Conservation (phyloP, 495 filamentous ascomycete genomes). For the Penicillium turbatum region DNA sequence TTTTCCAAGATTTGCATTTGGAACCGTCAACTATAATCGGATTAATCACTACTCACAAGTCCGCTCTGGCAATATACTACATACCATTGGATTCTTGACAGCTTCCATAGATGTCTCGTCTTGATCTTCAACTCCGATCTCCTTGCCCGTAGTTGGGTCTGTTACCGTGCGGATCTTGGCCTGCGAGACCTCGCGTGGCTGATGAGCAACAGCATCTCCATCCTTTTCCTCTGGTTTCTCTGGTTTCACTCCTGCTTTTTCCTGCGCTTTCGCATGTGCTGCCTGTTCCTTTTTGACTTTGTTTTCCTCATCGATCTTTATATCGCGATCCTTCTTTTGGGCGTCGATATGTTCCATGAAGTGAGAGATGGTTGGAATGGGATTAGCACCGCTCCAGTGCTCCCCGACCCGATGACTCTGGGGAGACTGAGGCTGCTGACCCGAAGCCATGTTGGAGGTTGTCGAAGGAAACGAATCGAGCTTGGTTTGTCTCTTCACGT, state of each 20-base stretch:
- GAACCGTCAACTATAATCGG: conserved; percentile 63
- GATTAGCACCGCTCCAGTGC: conserved; percentile 54
- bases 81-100: conserved; percentile 64
- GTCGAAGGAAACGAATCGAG: not conserved
- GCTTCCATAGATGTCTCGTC: conserved; percentile 63
- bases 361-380: conserved; percentile 79
- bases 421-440: conserved; percentile 18
- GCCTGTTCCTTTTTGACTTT: conserved; percentile 31
- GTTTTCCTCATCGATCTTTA: conserved; percentile 54
- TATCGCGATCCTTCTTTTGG: conserved; percentile 73
- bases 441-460: conserved; percentile 20
- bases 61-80: conserved; percentile 1
- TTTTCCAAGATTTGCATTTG: conserved; percentile 81
- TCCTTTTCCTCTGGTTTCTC: conserved; percentile 40
- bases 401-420: conserved; percentile 34
- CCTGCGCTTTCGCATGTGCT: conserved; percentile 27
- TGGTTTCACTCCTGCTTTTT: conserved; percentile 33
- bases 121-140: conserved; percentile 86
- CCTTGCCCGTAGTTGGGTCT: conserved; percentile 79
- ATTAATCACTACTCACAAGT: not conserved
- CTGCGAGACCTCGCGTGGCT: conserved; percentile 41
- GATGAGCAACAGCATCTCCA: conserved; percentile 37
- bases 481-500: not conserved
- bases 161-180: conserved; percentile 65
- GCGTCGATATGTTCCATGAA: conserved; percentile 74